Evolutionary conservation across 805 yeast species (phyloP).

Genomic region (Candida maris): DNA sequence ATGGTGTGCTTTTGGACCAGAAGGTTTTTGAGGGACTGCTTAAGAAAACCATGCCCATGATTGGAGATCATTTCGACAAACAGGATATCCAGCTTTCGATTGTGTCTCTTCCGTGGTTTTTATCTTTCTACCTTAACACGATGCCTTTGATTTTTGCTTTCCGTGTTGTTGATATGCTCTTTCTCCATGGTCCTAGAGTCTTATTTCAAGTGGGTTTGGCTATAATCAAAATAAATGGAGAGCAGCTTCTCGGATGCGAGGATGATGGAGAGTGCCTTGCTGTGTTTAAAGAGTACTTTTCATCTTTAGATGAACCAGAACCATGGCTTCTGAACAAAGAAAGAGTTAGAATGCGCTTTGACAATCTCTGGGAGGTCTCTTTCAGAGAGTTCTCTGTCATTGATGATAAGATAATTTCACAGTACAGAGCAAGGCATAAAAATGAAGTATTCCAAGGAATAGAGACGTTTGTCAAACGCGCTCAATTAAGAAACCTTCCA

Average conservation of each 20-base stretch:
- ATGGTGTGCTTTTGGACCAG: conserved; percentile 92
- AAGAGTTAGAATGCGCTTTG: conserved; percentile 75
- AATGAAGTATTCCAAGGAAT: conserved; percentile 79
- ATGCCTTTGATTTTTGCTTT: conserved; percentile 95
- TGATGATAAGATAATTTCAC: conserved; percentile 68
- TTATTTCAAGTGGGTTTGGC: conserved; percentile 93
- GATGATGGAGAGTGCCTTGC: conserved; percentile 94
- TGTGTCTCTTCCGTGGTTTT: conserved; percentile 94
- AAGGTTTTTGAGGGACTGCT: conserved; percentile 88
- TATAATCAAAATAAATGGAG: conserved; percentile 84
- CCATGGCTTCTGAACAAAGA: conserved; percentile 63
- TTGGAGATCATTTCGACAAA: conserved; percentile 76
- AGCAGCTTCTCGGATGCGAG: conserved; percentile 66
- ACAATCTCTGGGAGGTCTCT: conserved; percentile 85
- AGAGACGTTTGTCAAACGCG: conserved; percentile 85
- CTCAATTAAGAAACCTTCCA: conserved; percentile 84
- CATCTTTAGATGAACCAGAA: conserved; percentile 71
- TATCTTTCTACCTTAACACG: conserved; percentile 82
- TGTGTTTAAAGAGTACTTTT: conserved; percentile 77
- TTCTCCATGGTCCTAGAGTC: conserved; percentile 84
- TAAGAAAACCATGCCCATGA: conserved; percentile 80
- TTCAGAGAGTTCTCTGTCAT: conserved; percentile 84
- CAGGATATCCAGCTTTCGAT: conserved; percentile 89
- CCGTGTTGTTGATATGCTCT: conserved; percentile 84
- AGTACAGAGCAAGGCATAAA: conserved; percentile 66